Evolutionary conservation across 768 basidiomycete genomes (phyloP), one percentile per base, ranked within the genome.

Genomic region (Amylocystis lapponica): DNA sequence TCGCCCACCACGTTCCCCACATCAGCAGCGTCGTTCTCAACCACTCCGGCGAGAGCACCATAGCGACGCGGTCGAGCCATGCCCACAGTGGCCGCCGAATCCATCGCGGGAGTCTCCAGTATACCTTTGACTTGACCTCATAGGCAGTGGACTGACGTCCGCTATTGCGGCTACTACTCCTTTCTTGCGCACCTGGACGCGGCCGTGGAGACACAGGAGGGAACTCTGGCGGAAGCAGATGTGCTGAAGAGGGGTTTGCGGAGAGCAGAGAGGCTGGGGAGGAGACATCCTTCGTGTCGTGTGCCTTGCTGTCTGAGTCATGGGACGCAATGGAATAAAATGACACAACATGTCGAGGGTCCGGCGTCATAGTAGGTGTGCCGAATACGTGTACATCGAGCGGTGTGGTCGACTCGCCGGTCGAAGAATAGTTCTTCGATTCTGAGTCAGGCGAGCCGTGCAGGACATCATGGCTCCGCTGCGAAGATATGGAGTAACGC

Each of bases 11-110:
- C 8, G 71, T 65, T 0, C 62, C 67, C 89, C 91, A 95, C 17
- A 93, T 79, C 27, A 92, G 65, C 45, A 90, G 11, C 17, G 90
- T 91, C 41, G 83, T 89, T 49, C 69, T 67, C 35, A 77, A 55
- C 89, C 90, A 91, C 56, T 87, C 79, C 0, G 84, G 83, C 20
- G 74, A 64, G 14, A 94, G 66, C 17, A 94, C 81, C 71, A 82
- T 75, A 52, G 65, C 64, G 17, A 93, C 66, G 11, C 86, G 73
- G 47, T 76, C 76, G 50, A 77, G 62, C 83, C 85, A 92, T 14
- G 78, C 83, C 45, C 67, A 64, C n/a, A 85, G 37, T 1, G 86
- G 83, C 25, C 66, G 69, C 35, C 73, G 67, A 29, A 85, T 51
- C 69, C 70, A 74, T 34, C 72, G 62, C 9, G 83, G 83, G 13